Base-by-base conservation (phyloP, 2,329 filamentous ascomycete species). In the Ophiostoma himal-ulmi region DNA sequence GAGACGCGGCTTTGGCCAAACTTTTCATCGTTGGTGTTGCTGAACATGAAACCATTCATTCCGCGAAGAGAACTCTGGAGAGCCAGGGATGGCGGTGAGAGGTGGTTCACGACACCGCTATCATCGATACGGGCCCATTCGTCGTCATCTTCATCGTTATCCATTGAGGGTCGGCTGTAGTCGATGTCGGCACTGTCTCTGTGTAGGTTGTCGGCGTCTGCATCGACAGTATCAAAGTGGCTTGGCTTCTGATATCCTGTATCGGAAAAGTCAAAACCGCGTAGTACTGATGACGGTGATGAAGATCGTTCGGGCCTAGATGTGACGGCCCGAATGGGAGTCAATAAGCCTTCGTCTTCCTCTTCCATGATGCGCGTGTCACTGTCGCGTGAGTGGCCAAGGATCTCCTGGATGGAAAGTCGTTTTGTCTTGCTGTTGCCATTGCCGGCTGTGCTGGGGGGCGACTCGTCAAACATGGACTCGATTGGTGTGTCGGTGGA, bases 391-490 rank as follows among this genome's bases (percentile, higher is more conserved):
- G 84, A 80, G 17, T 81, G 81, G 8, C 84, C 85, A 22, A 88
- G 76, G 22, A 88, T 87, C 73, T 87, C 86, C 67, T 88, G 86
- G 52, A 88, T 86, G 0, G 86, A 87, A 13, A 86, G 76, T 36
- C 86, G 81, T 75, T 86, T 87, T 2, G 82, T 80, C 76, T 83
- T 87, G 74, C 74, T 76, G 74, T 84, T 84, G 74, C 74, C 76
- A 74, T 84, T 84, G 69, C 83, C 81, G 22, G 83, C 83, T 0
- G 85, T 84, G 76, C 84, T 86, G 8, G 87, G 86, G 48, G 89
- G 90, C 17, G 90, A 92, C 75, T 94, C 91, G 79, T 94, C 91
- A 78, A 93, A 94, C 82, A 93, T 91, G 34, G 88, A 91, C 76
- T 93, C 91, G 68, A 93, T 81, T 20, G 91, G 90, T 37, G 89